Evolutionary conservation across 2,329 filamentous ascomycete genomes (phyloP).

Genomic region (Talaromyces sp.): DNA sequence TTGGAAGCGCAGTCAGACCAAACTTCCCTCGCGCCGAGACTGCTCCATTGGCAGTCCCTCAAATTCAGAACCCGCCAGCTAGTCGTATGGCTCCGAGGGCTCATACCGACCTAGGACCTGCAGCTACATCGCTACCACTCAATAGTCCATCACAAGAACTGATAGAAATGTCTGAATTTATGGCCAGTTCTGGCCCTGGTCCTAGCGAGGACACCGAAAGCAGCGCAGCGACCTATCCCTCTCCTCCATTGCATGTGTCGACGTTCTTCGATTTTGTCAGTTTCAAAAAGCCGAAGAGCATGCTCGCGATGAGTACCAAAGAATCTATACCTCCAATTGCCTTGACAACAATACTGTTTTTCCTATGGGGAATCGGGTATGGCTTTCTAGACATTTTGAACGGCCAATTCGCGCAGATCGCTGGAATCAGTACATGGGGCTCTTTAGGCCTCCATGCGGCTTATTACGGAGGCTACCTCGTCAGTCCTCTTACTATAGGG

Average conservation of each 20-base stretch:
- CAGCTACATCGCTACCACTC: neutral
- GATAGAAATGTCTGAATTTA: conserved; percentile 50
- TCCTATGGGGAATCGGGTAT: conserved; percentile 88
- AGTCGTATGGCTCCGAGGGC: conserved; percentile 3
- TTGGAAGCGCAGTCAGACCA: neutral
- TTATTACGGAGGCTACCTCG: conserved; percentile 58
- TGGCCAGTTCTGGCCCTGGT: conserved; percentile 50
- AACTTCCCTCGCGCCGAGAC: neutral
- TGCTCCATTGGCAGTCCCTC: neutral
- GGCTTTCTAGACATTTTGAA: conserved; percentile 82
- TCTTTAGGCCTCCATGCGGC: conserved; percentile 54
- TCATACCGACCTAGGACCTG: conserved; percentile 20
- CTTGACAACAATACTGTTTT: conserved; percentile 75
- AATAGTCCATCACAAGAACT: conserved; percentile 16
- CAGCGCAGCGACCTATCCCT: conserved; percentile 35
- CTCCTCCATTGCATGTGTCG: conserved; percentile 39
- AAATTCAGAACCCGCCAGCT: neutral
- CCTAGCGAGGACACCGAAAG: conserved; percentile 32
- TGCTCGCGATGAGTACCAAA: conserved; percentile 55
- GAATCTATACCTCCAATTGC: conserved; percentile 57
- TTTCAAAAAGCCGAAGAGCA: conserved; percentile 54
- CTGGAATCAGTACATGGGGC: conserved; percentile 34
- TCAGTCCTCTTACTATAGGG: conserved; percentile 56
- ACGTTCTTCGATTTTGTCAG: conserved; percentile 63
- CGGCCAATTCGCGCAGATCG: conserved; percentile 54